Conservation (phyloP, 306 rosid species). For the Calophaca sinica region DNA sequence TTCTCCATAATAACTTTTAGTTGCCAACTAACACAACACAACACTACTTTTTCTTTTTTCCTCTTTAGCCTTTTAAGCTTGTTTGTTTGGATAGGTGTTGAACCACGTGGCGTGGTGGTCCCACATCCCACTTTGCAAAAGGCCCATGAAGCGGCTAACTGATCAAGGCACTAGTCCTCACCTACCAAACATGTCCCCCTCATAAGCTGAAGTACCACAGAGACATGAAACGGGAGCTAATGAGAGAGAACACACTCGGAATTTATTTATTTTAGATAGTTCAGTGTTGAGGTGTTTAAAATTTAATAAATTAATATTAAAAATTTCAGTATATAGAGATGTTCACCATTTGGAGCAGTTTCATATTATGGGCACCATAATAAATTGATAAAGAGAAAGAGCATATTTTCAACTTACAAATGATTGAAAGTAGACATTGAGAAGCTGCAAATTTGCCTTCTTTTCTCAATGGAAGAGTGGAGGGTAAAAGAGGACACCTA, state of each 20-base stretch:
- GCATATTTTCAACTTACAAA: slow-evolving; percentile 10
- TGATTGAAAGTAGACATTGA: slow-evolving; percentile 33
- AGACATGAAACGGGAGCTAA: background rate
- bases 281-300: no score
- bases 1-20: slow-evolving; percentile 1
- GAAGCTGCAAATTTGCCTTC: slow-evolving; percentile 3
- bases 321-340: no score
- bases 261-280: no score
- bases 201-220: background rate
- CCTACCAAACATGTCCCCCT: slow-evolving; percentile 55
- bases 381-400: background rate
- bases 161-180: slow-evolving; percentile 49
- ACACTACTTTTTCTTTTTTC: background rate
- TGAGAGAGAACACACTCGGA: background rate
- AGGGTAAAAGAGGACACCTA: slow-evolving; percentile 14
- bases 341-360: no score
- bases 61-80: background rate
- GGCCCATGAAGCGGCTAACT: slow-evolving; percentile 40
- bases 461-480: slow-evolving; percentile 39
- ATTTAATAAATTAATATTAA: no score
- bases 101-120: slow-evolving; percentile 45
- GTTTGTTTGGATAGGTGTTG: slow-evolving; percentile 46
- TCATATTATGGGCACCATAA: no score
- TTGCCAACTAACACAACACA: slow-evolving; percentile 15
- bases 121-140: slow-evolving; percentile 7